These are phyloP conservation scores for Graphiopsis chlorocephala DNA, from an alignment of 2,329 filamentous ascomycete species.

Conservation along the genomic window DNA sequence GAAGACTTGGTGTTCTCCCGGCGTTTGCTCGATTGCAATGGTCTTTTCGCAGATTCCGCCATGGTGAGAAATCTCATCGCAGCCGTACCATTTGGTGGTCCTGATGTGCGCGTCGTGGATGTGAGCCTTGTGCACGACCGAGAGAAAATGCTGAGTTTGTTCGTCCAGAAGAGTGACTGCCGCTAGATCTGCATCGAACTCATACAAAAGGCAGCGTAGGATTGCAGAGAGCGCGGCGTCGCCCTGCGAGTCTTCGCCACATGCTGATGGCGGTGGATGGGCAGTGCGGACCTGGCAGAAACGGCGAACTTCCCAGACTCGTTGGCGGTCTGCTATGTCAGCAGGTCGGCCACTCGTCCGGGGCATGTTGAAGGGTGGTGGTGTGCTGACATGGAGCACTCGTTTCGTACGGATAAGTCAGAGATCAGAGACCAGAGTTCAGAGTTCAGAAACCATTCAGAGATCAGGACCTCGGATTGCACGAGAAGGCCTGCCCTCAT, in stretches of 20 bases:
- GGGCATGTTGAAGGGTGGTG: not conserved
- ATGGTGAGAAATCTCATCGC: conserved; percentile 7
- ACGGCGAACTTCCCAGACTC: conserved; percentile 14
- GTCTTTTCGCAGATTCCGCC: conserved; percentile 18
- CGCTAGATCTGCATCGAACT: conserved; percentile 15
- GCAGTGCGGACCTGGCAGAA: conserved; percentile 4
- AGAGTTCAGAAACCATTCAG: no score
- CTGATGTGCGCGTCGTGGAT: not conserved
- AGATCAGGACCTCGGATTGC: not conserved
- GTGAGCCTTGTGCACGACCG: not conserved
- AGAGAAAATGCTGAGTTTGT: conserved; percentile 15
- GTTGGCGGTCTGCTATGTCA: conserved; percentile 8
- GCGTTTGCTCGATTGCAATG: not conserved
- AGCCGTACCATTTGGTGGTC: conserved; percentile 17
- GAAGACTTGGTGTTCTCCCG: not conserved
- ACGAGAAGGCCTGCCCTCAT: not conserved
- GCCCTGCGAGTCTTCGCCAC: not conserved
- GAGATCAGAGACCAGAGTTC: no score
- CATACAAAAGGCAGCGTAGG: conserved; percentile 14
- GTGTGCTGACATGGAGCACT: not conserved
- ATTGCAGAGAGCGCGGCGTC: conserved; percentile 14
- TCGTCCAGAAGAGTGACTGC: conserved; percentile 17
- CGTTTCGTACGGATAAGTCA: not conserved
- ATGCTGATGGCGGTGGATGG: not conserved
- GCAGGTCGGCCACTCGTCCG: conserved; percentile 3